Base-by-base conservation (phyloP, 148 eudicot genomes). In the Heliosperma pusillum region DNA sequence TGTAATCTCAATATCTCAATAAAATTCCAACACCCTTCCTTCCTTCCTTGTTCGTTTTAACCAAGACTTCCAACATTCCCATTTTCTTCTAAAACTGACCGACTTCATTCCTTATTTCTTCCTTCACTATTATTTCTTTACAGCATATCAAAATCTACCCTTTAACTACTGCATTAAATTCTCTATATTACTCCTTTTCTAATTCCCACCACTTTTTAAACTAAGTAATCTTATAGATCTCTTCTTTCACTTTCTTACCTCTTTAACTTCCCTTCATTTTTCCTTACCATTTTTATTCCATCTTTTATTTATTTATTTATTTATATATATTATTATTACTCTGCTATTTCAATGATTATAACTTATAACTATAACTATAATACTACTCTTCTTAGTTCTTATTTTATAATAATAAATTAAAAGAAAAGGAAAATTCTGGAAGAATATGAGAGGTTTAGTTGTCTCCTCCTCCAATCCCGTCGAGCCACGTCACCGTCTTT, bases 401-500 rank as follows among this genome's bases (percentile, higher is more conserved):
- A n/a, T n/a, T n/a, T n/a, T n/a, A n/a, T n/a, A n/a, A n/a, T n/a
- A n/a, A 55, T 4, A 10, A 59, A 12, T 36, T 22, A 9, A 74
- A 27, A 56, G 3, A 12, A 10, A 60, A 29, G 44, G 70, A 81
- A 53, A n/a, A 91, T 91, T 29, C 30, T 29, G 1, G 30, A 29
- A 2, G 11, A 47, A 47, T 47, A 47, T 47, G 97, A 86, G 88
- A 82, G 88, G 87, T 69, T 74, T 47, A 61, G 69, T 74, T 26
- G 83, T 80, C 56, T 75, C 86, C 44, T 78, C 91, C 1, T 74
- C 87, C 70, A 77, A 76, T 63, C 77, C 91, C 26, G 58, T 82
- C 22, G 94, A 88, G 74, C 76, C 88, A 62, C 83, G 97, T 59
- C 91, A 88, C 61, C 91, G 97, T 78, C 82, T 88, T 72, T 87